Evolutionary conservation across 139 green algal species (phyloP), one percentile per base, ranked within the genome.

Genomic region (Microglena sp.): DNA sequence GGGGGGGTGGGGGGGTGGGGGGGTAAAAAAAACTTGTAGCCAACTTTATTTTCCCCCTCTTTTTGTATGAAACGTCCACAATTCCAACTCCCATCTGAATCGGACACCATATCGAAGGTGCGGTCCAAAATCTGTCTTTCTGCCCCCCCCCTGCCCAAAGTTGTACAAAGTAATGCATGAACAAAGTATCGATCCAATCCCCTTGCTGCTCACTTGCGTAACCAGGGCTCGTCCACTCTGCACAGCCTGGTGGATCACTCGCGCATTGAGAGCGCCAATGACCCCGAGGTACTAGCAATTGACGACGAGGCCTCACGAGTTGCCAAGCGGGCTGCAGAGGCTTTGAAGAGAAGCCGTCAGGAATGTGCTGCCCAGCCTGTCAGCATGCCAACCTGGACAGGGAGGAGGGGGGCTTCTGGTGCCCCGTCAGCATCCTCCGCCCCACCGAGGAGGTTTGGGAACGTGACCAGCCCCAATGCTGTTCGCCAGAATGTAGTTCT

Each of bases 381-480:
- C 26, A 76, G 72, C 55, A 64, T 75, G 35, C 90, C 90, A 29
- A 97, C 90, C 0, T 97, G 90, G 90, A 97, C 90, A 6, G 90
- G 90, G 0, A 61, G 82, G 21, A 80, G 73, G 18, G 90, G 90
- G 2, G 55, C 58, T 15, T 87, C 82, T 3, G 87, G 81, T 15
- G 80, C 73, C 5, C 80, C 83, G 66, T 24, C 26, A 6, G 3
- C 26, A 44, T 2, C 40, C 31, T 56, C 59, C 56, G 26, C 21
- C 11, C 15, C 31, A 5, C 24, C 22, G n/a, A n/a, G 55, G 32
- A 46, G 72, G 4, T 86, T 83, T 69, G 80, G 80, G 0, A 55
- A 67, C n/a, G 62, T 66, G n/a, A 44, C 55, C 28, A 80, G 67
- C 30, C 57, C 58, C 15, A 44, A 45, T 30, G 54, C 0, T 45